Conservation (phyloP, 805 yeast genomes). For the Spathaspora girioi region DNA sequence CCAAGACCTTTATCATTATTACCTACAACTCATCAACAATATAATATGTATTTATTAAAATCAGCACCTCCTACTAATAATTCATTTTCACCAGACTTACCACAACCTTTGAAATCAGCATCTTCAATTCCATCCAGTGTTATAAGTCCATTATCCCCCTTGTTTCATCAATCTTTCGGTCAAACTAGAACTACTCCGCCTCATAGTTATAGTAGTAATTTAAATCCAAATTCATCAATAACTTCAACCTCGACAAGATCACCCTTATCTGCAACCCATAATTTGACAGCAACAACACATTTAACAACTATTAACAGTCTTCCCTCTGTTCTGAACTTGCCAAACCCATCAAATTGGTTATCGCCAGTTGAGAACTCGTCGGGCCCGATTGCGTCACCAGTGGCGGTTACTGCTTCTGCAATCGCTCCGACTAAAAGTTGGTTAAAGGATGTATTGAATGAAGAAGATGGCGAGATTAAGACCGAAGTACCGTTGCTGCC, state of each 20-base stretch:
- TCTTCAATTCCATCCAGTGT: conserved; percentile 22
- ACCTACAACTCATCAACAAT: conserved; percentile 21
- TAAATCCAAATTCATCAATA: conserved; percentile 4
- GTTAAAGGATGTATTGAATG: conserved; percentile 28
- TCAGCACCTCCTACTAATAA: conserved; percentile 7
- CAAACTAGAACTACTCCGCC: conserved; percentile 12
- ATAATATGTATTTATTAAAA: conserved; percentile 1
- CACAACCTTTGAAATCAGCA: conserved; percentile 16
- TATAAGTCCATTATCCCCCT: conserved; percentile 37
- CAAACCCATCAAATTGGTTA: background rate
- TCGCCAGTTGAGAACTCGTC: background rate
- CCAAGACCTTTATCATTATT: conserved; percentile 37
- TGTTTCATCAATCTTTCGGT: conserved; percentile 35
- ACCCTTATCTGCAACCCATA: background rate
- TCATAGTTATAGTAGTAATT: background rate
- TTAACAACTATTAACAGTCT: conserved; percentile 2
- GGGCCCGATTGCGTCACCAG: conserved; percentile 3
- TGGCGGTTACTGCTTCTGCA: conserved; percentile 1
- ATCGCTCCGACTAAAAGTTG: conserved; percentile 13
- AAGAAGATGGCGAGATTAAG: conserved; percentile 8
- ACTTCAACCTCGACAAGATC: conserved; percentile 1
- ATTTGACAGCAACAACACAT: background rate
- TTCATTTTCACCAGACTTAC: conserved; percentile 4
- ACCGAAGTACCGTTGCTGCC: background rate
- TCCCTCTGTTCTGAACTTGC: conserved; percentile 5